Base-by-base conservation (phyloP, 2,329 filamentous ascomycete genomes). In the Fusarium foetens region DNA sequence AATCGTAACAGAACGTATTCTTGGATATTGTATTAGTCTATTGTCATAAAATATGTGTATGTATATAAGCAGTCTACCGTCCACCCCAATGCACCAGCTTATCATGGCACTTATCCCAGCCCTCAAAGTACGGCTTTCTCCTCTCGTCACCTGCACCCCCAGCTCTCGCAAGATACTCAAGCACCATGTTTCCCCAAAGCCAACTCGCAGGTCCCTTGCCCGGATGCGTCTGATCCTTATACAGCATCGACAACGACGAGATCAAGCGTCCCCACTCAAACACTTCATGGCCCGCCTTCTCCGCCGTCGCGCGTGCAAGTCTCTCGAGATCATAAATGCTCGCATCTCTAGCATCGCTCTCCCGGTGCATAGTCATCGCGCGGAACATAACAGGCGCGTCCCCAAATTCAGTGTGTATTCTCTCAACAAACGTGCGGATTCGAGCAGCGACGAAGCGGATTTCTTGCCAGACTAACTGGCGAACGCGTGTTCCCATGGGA, bases 191-290 rank as follows among this genome's bases (percentile, higher is more conserved):
- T 0, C 68, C 71, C 71, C 71, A 73, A 19, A 73, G 71, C 71
- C 71, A 73, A 53, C 71, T 73, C n/a, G 71, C 71, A 10, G 71
- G 63, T 2, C 71, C 71, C 36, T 54, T 71, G 12, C 71, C 71
- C 2, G 70, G 66, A 11, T 73, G 71, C 29, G 71, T 73, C 63
- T 71, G 54, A n/a, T 73, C 71, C 49, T 73, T 73, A 48, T 73
- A 73, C 49, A 73, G 53, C 71, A 73, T 73, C 17, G 70, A 68
- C 10, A 73, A 55, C 21, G 67, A 71, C 0, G 43, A 41, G 14
- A 73, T 66, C 38, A 73, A 51, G n/a, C 71, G 71, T 8, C 70
- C 71, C 71, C 71, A 73, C 13, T 73, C 71, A 14, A 73, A 73
- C 4, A 71, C 60, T 23, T 73, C 71, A 14, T 73, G 71, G 1